Base-by-base conservation (phyloP, 257 asterid species). In the Nicotiana benthamiana region DNA sequence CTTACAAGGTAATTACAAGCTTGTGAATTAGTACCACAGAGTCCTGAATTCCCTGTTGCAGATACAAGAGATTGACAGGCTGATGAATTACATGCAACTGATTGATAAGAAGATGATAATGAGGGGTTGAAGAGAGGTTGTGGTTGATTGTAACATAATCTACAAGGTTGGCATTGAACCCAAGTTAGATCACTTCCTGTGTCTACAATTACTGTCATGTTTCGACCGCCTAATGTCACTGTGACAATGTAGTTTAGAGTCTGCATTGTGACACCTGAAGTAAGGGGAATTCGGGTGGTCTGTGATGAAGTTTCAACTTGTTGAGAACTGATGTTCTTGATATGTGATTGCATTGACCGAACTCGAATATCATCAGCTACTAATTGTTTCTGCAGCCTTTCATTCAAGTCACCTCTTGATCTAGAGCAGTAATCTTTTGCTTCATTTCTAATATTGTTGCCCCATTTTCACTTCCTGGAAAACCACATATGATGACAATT, bases 131-230 rank as follows among this genome's bases (percentile, higher is more conserved):
- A 95, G 20, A 94, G 88, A 11, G 98, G 96, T 60, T 93, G 96
- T 6, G 94, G 92, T 70, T 95, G 98, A 36, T 84, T 81, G 83
- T 95, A 91, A 80, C 98, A 93, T 7, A 83, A 63, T 57, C 83
- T 88, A 68, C 97, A 95, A 57, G 98, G 98, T 75, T 92, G 95
- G 82, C 98, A 95, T 74, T 95, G 98, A 18, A 92, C 92, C 98
- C 98, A 95, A 17, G 97, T 92, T 10, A 95, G 87, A 72, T 95
- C 98, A 66, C 97, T 92, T 43, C 98, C 98, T 0, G 97, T 95
- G 85, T 95, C 98, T 0, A 95, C 93, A 7, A 95, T 93, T 12
- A 93, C 89, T 1, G 98, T 93, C 83, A 87, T 26, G 79, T 91
- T 91, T 61, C 88, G 86, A 65, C 85, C 84, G 24, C 97, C 98